Evolutionary conservation across 306 rosid species (phyloP), one percentile per base, ranked within the genome.

Genomic region (Corylus americana): DNA sequence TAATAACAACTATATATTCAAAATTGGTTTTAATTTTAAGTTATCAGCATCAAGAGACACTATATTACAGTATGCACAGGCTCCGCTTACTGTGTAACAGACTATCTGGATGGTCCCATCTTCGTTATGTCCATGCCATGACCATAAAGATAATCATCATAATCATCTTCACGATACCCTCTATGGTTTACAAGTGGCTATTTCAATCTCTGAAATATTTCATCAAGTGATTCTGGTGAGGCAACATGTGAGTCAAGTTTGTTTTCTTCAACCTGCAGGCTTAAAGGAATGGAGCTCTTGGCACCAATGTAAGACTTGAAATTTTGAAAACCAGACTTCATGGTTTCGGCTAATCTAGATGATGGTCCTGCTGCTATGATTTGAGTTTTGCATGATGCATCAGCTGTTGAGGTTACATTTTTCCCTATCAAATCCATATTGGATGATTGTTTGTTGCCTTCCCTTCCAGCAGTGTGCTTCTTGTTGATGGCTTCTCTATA

Each of bases 201-300:
- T 81, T 90, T 89, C 83, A 94, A 74, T 86, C 91, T 88, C 79
- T 90, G 93, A 66, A 94, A 94, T 81, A 94, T 94, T 35, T 94
- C 97, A 69, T 94, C 98, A 3, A 94, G 97, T 25, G 98, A 92
- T 79, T 88, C 94, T 3, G 79, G 76, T 25, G 97, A 88, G 74
- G 92, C 68, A 12, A 37, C 79, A 42, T 74, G 89, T 44, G 91
- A 37, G 14, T 82, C 75, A 16, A 81, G 49, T 76, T 75, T 75
- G 18, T 87, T 74, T 45, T 74, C 91, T 8, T 80, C 96, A 71
- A 50, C 63, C 80, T 89, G 45, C 8, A 42, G 91, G 75, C 70
- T 77, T 76, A 88, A 58, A 70, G 94, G 97, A 70, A 87, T 74
- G 69, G 92, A 92, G 62, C 81, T 86, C 50, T 80, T 91, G 79